Percentiles rank a stretch among this genome's conserved stretches.
Evolutionary conservation across 768 basidiomycete genomes (phyloP).

Genomic region (Tylopilus plumbeoviolaceoides): DNA sequence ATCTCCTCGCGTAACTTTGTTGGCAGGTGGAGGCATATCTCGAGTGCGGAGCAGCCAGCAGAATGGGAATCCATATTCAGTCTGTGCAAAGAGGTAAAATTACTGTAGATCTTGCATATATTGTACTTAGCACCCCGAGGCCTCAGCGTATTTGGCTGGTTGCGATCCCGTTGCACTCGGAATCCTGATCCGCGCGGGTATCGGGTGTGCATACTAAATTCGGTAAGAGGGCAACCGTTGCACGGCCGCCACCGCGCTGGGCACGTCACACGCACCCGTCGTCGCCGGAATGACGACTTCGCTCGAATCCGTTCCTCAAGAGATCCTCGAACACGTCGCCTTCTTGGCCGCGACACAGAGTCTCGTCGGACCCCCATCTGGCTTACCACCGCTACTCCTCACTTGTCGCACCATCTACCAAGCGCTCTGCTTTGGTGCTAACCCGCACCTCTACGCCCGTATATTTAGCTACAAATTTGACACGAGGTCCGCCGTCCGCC

Average conservation of each 20-base stretch:
- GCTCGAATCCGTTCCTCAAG: constrained; percentile 60
- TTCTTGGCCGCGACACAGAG: constrained; percentile 52
- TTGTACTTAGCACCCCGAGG: background rate
- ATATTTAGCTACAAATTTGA: constrained; percentile 73
- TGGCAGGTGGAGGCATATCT: constrained; percentile 41
- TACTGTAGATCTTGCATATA: background rate
- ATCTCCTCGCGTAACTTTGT: constrained; percentile 49
- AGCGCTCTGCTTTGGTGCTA: constrained; percentile 47
- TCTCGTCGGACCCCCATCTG: constrained; percentile 58
- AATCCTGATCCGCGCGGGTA: background rate
- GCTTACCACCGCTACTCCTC: constrained; percentile 51
- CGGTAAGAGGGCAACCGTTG: constrained; percentile 1
- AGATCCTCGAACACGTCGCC: constrained; percentile 78
- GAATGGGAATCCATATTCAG: constrained; percentile 54
- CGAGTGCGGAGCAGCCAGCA: constrained; percentile 32
- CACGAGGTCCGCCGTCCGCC: constrained; percentile 41
- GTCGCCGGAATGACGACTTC: constrained; percentile 15
- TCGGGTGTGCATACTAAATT: constrained; percentile 1
- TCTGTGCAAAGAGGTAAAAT: constrained; percentile 38
- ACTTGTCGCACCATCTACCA: constrained; percentile 47
- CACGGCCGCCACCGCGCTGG: no score
- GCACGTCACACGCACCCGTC: background rate
- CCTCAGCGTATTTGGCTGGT: background rate
- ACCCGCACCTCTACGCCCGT: constrained; percentile 68
- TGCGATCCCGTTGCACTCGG: background rate